Evolutionary conservation across 2,329 filamentous ascomycete species (phyloP), one percentile per base, ranked within the genome.

Genomic region (Bertia moriformis): DNA sequence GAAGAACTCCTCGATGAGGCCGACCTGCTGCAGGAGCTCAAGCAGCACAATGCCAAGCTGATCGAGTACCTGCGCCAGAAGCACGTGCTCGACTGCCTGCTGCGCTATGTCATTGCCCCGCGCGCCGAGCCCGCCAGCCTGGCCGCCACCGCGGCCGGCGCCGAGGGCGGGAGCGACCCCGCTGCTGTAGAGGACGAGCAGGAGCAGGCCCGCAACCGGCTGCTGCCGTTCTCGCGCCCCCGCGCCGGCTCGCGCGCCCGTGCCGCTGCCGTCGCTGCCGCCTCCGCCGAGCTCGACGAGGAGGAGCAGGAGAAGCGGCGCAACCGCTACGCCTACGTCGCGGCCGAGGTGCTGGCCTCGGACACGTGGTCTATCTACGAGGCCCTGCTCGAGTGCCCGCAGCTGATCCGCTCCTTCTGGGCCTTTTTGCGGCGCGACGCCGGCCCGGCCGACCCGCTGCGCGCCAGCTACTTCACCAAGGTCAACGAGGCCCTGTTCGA

Each of bases 281-380:
- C 67, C 32, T 49, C 59, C 33, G 56, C 56, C 42, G 66, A 65
- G 24, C 57, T 61, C 41, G 70, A 72, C 5, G 69, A 73, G 46
- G 86, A 89, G 44, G 88, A 88, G 59, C 72, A 73, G 43, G 91
- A 96, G 60, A 93, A 91, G 65, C 82, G 83, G 63, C 81, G 89
- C 47, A 82, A 93, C 59, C 87, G 89, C 55, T 94, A 94, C 59
- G 88, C 91, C 27, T 95, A 88, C 52, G 78, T 96, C 36, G 79
- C 91, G 1, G 91, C 86, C 53, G 91, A 98, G 62, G 79, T 98
- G 46, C 67, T 98, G 32, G 89, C 89, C 2, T 94, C 87, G 10
- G 91, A 96, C 55, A 91, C 89, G 41, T 96, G 88, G 88, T 93
- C 88, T 43, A 93, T 98, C 52, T 83, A 87, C 45, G 91, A 95